These are phyloP conservation scores for Boletales sp. DNA, from an alignment of 768 basidiomycete species.

Conservation along the genomic window DNA sequence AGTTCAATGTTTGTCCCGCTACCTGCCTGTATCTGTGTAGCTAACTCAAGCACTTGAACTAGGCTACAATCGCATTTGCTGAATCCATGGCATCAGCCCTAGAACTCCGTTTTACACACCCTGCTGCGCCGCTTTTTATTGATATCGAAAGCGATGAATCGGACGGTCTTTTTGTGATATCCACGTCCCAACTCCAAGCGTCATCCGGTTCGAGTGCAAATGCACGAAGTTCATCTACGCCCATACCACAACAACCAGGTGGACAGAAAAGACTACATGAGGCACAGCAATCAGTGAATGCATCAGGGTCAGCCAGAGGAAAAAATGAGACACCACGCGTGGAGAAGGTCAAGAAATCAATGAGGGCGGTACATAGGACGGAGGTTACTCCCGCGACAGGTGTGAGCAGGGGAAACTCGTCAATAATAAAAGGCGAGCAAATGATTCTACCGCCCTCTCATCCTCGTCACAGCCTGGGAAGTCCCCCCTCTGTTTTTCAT, in stretches of 20 bases:
- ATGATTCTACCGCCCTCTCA: slow-evolving; percentile 40
- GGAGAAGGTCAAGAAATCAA: slow-evolving; percentile 43
- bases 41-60: neutral
- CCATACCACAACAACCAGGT: slow-evolving; percentile 6
- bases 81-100: slow-evolving; percentile 64
- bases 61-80: slow-evolving; percentile 81
- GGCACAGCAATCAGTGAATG: slow-evolving; percentile 26
- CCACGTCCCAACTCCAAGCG: slow-evolving; percentile 59
- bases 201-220: slow-evolving; percentile 15
- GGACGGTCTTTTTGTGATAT: slow-evolving; percentile 72
- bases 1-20: slow-evolving; percentile 62
- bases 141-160: slow-evolving; percentile 66
- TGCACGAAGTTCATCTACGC: slow-evolving; percentile 16
- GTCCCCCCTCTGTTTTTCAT: slow-evolving; percentile 9
- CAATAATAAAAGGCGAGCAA: slow-evolving; percentile 18
- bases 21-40: neutral
- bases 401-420: slow-evolving; percentile 14
- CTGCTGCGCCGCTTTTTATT: slow-evolving; percentile 71
- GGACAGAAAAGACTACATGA: slow-evolving; percentile 25
- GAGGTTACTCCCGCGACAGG: slow-evolving; percentile 16
- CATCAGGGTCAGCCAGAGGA: slow-evolving; percentile 7
- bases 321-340: slow-evolving; percentile 38
- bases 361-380: slow-evolving; percentile 33
- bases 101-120: slow-evolving; percentile 73
- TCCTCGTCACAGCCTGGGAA: slow-evolving; percentile 14